A percentile compares a stretch with the other conserved stretches of the same genome.
phyloP scores from a whole-genome alignment of 108 stramenopile species.

The Fistulifera solaris region DNA sequence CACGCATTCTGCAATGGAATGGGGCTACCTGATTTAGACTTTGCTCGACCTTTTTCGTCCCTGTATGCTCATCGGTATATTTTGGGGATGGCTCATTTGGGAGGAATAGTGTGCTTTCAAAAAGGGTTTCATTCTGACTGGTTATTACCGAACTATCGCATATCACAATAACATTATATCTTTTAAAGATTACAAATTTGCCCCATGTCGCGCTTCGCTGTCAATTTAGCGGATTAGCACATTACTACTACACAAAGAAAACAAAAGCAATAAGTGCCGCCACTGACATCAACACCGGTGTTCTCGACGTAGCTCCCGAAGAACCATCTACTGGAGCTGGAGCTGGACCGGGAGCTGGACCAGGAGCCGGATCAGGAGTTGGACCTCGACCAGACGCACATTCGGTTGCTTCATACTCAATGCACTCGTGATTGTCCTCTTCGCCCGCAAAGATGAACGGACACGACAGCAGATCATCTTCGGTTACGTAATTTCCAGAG shows the following conservation, averaged over 20 bases:
- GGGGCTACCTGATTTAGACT: conserved; percentile 65
- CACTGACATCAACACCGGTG: not conserved
- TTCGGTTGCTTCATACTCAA: no score
- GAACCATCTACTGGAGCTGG: not conserved
- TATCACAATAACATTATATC: not conserved
- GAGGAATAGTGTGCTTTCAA: conserved; percentile 43
- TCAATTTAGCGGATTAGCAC: no score
- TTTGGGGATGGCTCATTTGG: conserved; percentile 27
- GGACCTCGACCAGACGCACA: no score
- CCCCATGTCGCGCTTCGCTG: no score
- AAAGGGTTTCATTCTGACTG: conserved; percentile 16
- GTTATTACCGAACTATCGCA: conserved; percentile 13
- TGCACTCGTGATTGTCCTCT: no score
- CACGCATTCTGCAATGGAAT: conserved; percentile 78
- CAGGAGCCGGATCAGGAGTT: no score
- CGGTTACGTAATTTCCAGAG: no score
- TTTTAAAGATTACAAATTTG: not conserved
- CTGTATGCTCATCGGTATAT: conserved; percentile 39
- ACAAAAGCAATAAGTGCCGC: not conserved
- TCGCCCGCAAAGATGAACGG: no score
- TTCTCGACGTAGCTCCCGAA: not conserved
- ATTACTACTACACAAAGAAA: not conserved
- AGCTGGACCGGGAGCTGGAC: not conserved
- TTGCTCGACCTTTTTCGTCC: conserved; percentile 21
- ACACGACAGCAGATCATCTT: no score